Evolutionary conservation across 2,329 filamentous ascomycete species (phyloP).

Genomic region (Kalmusia sp.): DNA sequence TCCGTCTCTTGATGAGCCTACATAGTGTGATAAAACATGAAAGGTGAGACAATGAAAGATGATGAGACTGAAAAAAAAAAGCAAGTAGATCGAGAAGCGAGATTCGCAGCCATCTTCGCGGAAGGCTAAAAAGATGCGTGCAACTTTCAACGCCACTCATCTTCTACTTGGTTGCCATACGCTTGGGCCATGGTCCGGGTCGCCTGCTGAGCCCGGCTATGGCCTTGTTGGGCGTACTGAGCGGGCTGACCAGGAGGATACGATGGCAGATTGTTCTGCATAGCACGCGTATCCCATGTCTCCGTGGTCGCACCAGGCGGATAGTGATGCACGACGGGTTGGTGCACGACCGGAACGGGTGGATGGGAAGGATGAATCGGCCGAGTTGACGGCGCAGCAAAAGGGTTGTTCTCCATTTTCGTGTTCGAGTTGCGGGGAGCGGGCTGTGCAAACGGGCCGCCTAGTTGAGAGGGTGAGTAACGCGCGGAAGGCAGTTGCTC

Average conservation of each 20-base stretch:
- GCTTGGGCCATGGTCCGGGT: constrained; percentile 18
- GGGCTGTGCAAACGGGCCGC: constrained; percentile 24
- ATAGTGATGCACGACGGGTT: constrained; percentile 9
- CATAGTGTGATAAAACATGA: too few species aligned
- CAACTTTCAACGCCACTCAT: constrained; percentile 1
- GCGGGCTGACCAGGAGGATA: constrained; percentile 10
- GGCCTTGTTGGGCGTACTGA: constrained; percentile 14
- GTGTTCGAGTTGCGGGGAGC: constrained; percentile 14
- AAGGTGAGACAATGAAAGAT: not conserved
- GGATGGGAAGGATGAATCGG: constrained; percentile 14
- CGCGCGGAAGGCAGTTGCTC: constrained; percentile 29
- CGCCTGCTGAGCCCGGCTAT: constrained; percentile 25
- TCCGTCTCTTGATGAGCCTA: not conserved
- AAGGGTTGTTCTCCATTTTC: constrained; percentile 23
- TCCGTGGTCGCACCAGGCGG: constrained; percentile 14
- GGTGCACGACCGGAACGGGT: constrained; percentile 21
- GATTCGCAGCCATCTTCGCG: too few species aligned
- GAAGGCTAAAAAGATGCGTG: not conserved
- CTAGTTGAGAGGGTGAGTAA: constrained; percentile 25
- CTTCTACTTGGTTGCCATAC: not conserved
- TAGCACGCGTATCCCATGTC: constrained; percentile 33
- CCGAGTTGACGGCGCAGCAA: constrained; percentile 20
- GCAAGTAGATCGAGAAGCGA: not conserved
- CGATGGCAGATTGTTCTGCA: constrained; percentile 26
- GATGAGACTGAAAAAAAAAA: not conserved